Evolutionary conservation across 2,329 filamentous ascomycete species (phyloP), one percentile per base, ranked within the genome.

Genomic region (Trichoderma aggressivum): DNA sequence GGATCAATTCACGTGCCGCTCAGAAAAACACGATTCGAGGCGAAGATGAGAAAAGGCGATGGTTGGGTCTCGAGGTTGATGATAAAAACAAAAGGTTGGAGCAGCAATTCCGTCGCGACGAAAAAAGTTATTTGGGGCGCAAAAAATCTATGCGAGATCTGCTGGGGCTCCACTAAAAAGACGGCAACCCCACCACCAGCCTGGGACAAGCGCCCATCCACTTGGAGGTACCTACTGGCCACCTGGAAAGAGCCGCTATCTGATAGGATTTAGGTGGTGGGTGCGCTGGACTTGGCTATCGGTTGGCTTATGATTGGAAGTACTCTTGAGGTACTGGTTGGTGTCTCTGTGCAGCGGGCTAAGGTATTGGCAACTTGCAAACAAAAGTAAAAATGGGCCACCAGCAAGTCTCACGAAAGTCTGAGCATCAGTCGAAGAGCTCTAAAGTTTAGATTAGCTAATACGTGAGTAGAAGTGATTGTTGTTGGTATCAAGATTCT

Each of bases 51-150:
- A 12, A 43, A 69, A 32, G n/a, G 53, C 12, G 59, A 36, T 28
- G 64, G 58, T 14, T 55, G 56, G 10, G 26, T 21, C 32, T 34
- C 59, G n/a, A 68, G 16, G 5, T 5, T 69, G 39, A 58, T 72
- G 70, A 59, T 14, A 4, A 34, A 4, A 34, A 32, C 62, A 64
- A 55, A 72, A 62, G 67, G 59, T 73, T 65, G 62, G 60, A 60
- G 50, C 74, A 75, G 76, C 43, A 28, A 58, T 71, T 71, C 68
- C 55, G 68, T 70, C 71, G 68, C 68, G 68, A 70, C 28, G 47
- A 61, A 58, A 58, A 72, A 72, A 62, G 56, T 62, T 70, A 69
- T 71, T 61, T 61, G 70, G 34, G 55, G 70, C 56, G 62, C 70
- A 72, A 67, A 72, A 72, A 72, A 58, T 71, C 65, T 63, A 70